Percentiles rank a stretch among this genome's conserved stretches.
phyloP scores from a whole-genome alignment of 2,329 filamentous ascomycete genomes.

The Sporothrix variecibatus region DNA sequence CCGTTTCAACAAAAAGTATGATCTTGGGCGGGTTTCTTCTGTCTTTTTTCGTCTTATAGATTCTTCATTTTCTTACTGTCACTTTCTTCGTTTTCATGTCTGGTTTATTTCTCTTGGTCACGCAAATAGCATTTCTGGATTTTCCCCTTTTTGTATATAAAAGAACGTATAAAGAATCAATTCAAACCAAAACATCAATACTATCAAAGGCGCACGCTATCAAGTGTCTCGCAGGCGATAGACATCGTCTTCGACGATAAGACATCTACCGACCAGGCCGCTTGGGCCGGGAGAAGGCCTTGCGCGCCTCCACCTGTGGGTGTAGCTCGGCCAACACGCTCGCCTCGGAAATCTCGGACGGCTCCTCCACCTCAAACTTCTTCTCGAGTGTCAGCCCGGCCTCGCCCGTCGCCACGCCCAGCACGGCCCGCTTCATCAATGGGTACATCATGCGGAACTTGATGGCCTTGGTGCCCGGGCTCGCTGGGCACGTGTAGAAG shows the following conservation, averaged over 20 bases:
- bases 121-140: constrained; percentile 13
- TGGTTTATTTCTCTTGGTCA: background rate
- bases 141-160: constrained; percentile 12
- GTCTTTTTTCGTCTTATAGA: background rate
- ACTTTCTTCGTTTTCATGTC: background rate
- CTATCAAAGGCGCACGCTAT: background rate
- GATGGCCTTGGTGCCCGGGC: constrained; percentile 66
- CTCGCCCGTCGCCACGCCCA: constrained; percentile 65
- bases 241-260: background rate
- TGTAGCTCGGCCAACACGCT: constrained; percentile 67
- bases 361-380: constrained; percentile 68
- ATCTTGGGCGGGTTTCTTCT: background rate
- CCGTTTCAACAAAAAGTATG: constrained; percentile 4
- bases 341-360: constrained; percentile 69
- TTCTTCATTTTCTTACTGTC: background rate
- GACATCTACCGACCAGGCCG: constrained; percentile 63
- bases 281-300: constrained; percentile 76
- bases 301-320: constrained; percentile 64
- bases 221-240: too few species aligned
- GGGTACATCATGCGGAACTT: constrained; percentile 87
- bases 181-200: background rate
- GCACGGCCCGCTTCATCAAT: constrained; percentile 66
- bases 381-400: constrained; percentile 68
- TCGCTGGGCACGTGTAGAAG: constrained; percentile 77
- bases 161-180: background rate